Conservation (phyloP, 345 rosid genomes). For the Adansonia digitata region DNA sequence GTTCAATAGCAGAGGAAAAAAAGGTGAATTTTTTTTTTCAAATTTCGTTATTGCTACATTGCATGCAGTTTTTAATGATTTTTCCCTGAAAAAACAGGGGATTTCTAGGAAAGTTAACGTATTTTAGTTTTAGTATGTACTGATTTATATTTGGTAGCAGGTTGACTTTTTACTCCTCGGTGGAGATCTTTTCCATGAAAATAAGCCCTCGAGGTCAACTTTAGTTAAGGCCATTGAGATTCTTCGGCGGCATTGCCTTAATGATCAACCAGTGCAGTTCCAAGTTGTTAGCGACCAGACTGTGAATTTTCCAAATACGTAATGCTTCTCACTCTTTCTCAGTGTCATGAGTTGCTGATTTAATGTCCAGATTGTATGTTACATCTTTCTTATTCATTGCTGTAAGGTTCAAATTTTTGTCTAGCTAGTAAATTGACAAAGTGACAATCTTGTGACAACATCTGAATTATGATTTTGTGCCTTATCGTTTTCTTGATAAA, state of each 20-base stretch:
- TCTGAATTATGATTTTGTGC: not conserved
- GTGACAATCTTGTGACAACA: not conserved
- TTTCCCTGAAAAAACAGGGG: too few species aligned
- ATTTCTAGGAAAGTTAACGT: not conserved
- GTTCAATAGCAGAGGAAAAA: constrained; percentile 86
- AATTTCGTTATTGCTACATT: not conserved
- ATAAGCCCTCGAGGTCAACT: constrained; percentile 94
- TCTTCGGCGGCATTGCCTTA: constrained; percentile 91
- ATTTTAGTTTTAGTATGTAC: not conserved
- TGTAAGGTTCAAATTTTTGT: not conserved
- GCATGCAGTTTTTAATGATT: not conserved
- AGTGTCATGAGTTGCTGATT: too few species aligned
- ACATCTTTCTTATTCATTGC: not conserved
- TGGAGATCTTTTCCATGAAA: constrained; percentile 98
- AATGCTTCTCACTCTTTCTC: constrained; percentile 20
- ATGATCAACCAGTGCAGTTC: constrained; percentile 84
- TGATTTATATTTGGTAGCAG: constrained; percentile 34
- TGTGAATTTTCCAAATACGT: constrained; percentile 78
- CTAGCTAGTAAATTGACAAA: not conserved
- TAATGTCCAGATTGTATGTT: not conserved
- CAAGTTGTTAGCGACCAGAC: constrained; percentile 99
- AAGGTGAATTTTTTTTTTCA: constrained; percentile 37
- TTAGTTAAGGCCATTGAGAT: constrained; percentile 92
- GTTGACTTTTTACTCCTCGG: constrained; percentile 92
- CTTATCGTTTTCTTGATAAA: not conserved